A percentile compares a stretch with the other conserved stretches of the same genome.
phyloP scores from a whole-genome alignment of 495 filamentous ascomycete genomes.

The Penicillium salamii region DNA sequence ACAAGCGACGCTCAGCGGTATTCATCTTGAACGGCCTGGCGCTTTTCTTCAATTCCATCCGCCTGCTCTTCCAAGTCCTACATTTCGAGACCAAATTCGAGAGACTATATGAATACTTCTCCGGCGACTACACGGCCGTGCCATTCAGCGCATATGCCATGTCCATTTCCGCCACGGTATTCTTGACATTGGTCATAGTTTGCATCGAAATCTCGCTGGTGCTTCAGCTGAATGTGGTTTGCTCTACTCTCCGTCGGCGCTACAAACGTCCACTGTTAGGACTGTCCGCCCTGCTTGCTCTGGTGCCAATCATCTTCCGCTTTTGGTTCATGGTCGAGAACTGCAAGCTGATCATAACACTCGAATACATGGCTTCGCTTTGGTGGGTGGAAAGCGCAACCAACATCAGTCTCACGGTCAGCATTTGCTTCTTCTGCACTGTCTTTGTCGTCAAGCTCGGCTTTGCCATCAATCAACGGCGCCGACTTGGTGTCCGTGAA shows the following conservation, averaged over 20 bases:
- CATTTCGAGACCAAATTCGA: conserved; percentile 59
- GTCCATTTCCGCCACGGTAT: conserved; percentile 50
- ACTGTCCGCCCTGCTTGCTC: conserved; percentile 50
- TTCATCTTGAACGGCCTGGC: conserved; percentile 65
- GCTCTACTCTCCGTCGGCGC: conserved; percentile 41
- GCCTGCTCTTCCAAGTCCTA: conserved; percentile 55
- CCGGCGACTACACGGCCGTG: conserved; percentile 55
- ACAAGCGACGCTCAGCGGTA: conserved; percentile 58
- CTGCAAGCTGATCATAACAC: conserved; percentile 45
- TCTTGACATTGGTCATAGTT: conserved; percentile 57
- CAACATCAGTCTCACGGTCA: conserved; percentile 56
- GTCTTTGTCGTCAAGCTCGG: conserved; percentile 72
- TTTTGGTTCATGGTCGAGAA: conserved; percentile 58
- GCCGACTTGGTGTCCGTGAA: conserved; percentile 52
- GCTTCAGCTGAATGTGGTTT: conserved; percentile 69
- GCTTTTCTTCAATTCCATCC: conserved; percentile 57
- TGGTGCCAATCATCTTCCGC: conserved; percentile 58
- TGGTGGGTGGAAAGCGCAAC: conserved; percentile 50
- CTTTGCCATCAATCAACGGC: conserved; percentile 56
- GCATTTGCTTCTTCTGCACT: conserved; percentile 72
- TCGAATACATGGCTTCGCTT: conserved; percentile 6
- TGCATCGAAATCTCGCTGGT: conserved; percentile 65
- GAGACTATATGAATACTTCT: conserved; percentile 56
- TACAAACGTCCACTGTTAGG: conserved; percentile 44
- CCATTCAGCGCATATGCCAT: conserved; percentile 42